Evolutionary conservation across 805 yeast species (phyloP).

Genomic region (Pichia nanzhaoensis): DNA sequence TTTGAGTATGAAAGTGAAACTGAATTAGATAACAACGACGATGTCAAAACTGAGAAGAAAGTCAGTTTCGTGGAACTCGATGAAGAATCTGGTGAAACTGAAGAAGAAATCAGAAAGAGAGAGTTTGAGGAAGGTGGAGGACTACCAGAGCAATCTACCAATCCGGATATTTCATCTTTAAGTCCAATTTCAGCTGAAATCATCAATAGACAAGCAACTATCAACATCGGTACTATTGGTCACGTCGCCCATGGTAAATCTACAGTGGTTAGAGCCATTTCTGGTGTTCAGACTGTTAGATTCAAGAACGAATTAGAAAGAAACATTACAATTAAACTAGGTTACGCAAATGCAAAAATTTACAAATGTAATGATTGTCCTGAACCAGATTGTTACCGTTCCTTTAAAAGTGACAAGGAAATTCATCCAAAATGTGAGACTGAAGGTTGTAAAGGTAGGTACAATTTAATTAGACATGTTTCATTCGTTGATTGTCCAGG

Average conservation of each 20-base stretch:
- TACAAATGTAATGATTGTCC: constrained; percentile 91
- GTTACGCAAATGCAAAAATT: constrained; percentile 98
- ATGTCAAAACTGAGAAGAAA: constrained; percentile 48
- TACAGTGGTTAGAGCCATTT: constrained; percentile 95
- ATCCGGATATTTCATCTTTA: constrained; percentile 75
- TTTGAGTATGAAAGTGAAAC: constrained; percentile 34
- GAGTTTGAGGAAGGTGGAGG: constrained; percentile 99
- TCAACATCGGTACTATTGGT: constrained; percentile 98
- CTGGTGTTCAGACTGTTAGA: constrained; percentile 98
- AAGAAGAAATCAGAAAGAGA: constrained; percentile 68
- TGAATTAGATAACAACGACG: constrained; percentile 28
- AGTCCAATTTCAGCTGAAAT: constrained; percentile 92
- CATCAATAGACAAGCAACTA: constrained; percentile 97
- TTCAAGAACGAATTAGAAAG: constrained; percentile 98
- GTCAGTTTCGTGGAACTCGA: constrained; percentile 78
- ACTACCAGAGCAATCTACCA: constrained; percentile 88
- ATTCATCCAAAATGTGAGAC: constrained; percentile 87
- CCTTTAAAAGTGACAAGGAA: constrained; percentile 92
- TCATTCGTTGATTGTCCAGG: constrained; percentile 99
- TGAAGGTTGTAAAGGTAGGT: constrained; percentile 84
- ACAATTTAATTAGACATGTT: constrained; percentile 88
- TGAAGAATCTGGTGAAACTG: constrained; percentile 48
- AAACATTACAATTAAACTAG: constrained; percentile 96
- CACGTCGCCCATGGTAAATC: constrained; percentile 99
- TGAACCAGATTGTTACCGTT: constrained; percentile 91